Evolutionary conservation across 441 rosid species (phyloP).

Genomic region (Gossypium trilobum): DNA sequence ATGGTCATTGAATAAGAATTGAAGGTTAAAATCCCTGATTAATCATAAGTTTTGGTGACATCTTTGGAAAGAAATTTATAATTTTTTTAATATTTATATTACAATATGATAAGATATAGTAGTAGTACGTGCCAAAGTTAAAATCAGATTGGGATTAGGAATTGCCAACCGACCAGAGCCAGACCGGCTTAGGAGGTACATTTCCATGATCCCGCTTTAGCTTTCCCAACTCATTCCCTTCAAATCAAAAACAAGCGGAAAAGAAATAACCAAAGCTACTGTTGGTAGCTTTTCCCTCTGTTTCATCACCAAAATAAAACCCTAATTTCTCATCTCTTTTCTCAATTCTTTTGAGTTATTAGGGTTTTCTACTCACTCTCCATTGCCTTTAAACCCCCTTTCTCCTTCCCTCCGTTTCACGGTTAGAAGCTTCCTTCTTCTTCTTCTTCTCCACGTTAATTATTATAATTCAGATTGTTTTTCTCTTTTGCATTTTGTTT

Average conservation of each 20-base stretch:
- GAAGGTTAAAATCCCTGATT: too few species aligned
- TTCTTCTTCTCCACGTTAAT: not conserved
- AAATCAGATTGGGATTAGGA: not conserved
- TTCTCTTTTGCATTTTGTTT: not conserved
- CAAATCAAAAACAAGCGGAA: too few species aligned
- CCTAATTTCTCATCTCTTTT: not conserved
- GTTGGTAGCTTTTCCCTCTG: not conserved
- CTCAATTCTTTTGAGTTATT: not conserved
- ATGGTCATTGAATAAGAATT: too few species aligned
- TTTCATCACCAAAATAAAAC: not conserved
- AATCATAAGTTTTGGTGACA: too few species aligned
- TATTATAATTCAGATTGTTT: not conserved
- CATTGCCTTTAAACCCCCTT: not conserved
- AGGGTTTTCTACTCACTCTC: not conserved
- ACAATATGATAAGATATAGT: not conserved
- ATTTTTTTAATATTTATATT: too few species aligned
- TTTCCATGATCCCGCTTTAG: not conserved
- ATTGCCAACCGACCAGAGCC: not conserved
- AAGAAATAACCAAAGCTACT: not conserved
- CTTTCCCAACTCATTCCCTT: not conserved
- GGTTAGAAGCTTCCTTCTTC: not conserved
- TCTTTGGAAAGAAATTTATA: too few species aligned
- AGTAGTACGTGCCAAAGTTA: not conserved
- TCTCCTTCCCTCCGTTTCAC: not conserved
- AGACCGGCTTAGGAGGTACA: not conserved